Conservation (phyloP, 2,329 filamentous ascomycete genomes). For the Aspergillus alliaceus region DNA sequence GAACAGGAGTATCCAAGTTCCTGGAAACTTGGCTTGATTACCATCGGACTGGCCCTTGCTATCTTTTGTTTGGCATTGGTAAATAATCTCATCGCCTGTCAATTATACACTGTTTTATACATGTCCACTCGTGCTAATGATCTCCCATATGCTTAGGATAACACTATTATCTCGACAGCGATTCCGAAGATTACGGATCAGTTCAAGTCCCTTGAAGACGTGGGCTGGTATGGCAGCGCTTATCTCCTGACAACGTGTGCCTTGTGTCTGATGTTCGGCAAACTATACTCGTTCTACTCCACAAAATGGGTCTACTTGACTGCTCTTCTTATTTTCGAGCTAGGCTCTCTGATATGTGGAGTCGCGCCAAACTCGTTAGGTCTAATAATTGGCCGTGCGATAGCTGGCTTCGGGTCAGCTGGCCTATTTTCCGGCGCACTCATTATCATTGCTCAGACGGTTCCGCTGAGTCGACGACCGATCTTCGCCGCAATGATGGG, state of each 20-base stretch:
- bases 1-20: conserved; percentile 32
- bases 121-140: background rate
- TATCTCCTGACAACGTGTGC: conserved; percentile 46
- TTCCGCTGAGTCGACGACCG: conserved; percentile 41
- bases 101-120: background rate
- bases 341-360: conserved; percentile 43
- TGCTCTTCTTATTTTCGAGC: conserved; percentile 42
- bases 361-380: conserved; percentile 38
- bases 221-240: conserved; percentile 51
- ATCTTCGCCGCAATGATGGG: conserved; percentile 43
- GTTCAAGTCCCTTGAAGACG: conserved; percentile 47
- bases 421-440: conserved; percentile 42
- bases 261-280: conserved; percentile 45
- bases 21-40: conserved; percentile 35
- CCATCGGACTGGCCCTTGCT: conserved; percentile 37
- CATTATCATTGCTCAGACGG: conserved; percentile 41
- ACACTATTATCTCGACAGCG: conserved; percentile 48
- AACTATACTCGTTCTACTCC: conserved; percentile 45
- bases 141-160: conserved; percentile 28
- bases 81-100: background rate
- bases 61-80: conserved; percentile 43
- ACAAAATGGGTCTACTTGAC: conserved; percentile 45
- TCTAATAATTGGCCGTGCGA: conserved; percentile 43
- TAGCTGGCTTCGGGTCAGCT: conserved; percentile 41
- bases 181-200: conserved; percentile 50